A percentile compares a stretch with the other conserved stretches of the same genome.
Evolutionary conservation across 805 yeast species (phyloP).

Genomic region (Kodamaea kakaduensis): DNA sequence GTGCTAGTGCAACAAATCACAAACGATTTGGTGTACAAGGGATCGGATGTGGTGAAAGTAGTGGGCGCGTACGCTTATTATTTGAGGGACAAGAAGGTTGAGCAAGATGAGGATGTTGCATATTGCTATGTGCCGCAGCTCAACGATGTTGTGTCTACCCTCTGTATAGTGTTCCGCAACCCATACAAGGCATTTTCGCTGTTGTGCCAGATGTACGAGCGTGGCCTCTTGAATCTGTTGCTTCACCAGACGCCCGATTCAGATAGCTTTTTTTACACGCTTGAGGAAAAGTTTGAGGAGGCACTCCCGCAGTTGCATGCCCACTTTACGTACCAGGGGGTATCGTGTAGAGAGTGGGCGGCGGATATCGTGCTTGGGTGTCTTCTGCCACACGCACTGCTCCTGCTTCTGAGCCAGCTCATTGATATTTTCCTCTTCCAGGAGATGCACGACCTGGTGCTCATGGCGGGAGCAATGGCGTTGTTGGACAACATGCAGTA

Average conservation of each 20-base stretch:
- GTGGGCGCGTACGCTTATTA: slow-evolving; percentile 8
- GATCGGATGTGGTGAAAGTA: slow-evolving; percentile 5
- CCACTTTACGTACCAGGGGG: slow-evolving; percentile 45
- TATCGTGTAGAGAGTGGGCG: slow-evolving; percentile 43
- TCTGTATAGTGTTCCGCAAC: slow-evolving; percentile 33
- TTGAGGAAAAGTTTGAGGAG: slow-evolving; percentile 46
- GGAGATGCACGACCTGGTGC: slow-evolving; percentile 37
- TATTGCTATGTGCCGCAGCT: slow-evolving; percentile 34
- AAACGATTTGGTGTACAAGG: slow-evolving; percentile 5
- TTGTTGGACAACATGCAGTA: slow-evolving; percentile 43
- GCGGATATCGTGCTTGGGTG: slow-evolving; percentile 38
- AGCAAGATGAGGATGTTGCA: slow-evolving; percentile 9
- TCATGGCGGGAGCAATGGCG: slow-evolving; percentile 52
- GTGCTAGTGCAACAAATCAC: slow-evolving; percentile 1
- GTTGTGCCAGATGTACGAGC: slow-evolving; percentile 36
- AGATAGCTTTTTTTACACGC: slow-evolving; percentile 16
- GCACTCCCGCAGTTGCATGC: slow-evolving; percentile 41
- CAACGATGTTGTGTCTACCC: slow-evolving; percentile 36
- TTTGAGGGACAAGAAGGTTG: slow-evolving; percentile 3
- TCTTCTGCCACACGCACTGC: slow-evolving; percentile 38
- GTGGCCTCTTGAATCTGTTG: slow-evolving; percentile 22
- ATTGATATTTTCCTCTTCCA: slow-evolving; percentile 61
- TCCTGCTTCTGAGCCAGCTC: slow-evolving; percentile 46
- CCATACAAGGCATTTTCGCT: slow-evolving; percentile 35
- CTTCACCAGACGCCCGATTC: slow-evolving; percentile 2